Evolutionary conservation across 176 grass and related monocot genomes (phyloP), one percentile per base, ranked within the genome.

Genomic region (Bothriochloa decipiens): DNA sequence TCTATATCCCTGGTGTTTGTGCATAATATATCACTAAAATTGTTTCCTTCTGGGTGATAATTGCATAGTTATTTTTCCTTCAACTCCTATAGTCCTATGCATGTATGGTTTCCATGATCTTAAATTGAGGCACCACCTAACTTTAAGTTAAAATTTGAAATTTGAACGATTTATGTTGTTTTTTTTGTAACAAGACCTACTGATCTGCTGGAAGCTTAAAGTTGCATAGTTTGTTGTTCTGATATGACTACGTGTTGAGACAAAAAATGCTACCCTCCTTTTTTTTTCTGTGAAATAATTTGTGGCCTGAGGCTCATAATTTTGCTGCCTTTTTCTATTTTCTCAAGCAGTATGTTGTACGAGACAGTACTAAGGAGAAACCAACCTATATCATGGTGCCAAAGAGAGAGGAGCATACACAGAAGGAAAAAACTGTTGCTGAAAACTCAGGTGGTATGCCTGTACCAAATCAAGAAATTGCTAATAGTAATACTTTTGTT

Each of bases 381-480:
- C 91, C 88, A 69, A 88, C 88, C 49, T 99, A 89, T 61, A 92
- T 99, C 86, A 92, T 99, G 83, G 72, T 90, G 63, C 67, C 93
- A 6, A 99, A 87, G 70, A 96, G 89, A 84, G 97, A 99, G 25
- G 91, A 96, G 63, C 87, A 84, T 86, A 78, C 52, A 17, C 79
- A 46, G 20, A 87, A 74, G 80, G 90, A 92, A 53, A 95, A 87
- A 86, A 41, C 64, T 76, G 68, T 69, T 86, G 22, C 81, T 87
- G 83, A 83, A 86, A 84, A 72, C 67, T 65, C 85, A 86, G 86
- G 65, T 82, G 72, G 76, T 70, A 86, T 52, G 80, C 26, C 70
- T 55, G 61, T 65, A 90, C 41, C 69, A 81, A 82, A 84, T 79
- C 18, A 72, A 86, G 83, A 83, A 84, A 66, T 55, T 75, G 40